These are phyloP conservation scores for Hyaloscypha hepaticicola DNA, from an alignment of 495 filamentous ascomycete species.

Conservation along the genomic window DNA sequence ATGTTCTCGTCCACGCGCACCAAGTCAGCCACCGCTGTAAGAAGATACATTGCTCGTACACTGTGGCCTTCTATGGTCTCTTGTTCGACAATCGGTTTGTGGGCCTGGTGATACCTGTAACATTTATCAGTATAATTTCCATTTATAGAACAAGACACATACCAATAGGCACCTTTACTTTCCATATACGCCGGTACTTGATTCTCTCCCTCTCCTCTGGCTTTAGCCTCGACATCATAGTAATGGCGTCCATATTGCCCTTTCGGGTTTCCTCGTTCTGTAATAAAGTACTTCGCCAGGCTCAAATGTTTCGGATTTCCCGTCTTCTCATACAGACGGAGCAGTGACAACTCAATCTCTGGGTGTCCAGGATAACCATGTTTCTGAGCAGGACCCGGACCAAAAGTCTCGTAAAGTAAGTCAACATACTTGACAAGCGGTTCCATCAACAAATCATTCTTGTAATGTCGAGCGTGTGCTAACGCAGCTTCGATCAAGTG, in stretches of 20 bases:
- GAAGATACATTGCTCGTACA: constrained; percentile 59
- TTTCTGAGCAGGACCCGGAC: constrained; percentile 46
- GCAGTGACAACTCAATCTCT: constrained; percentile 57
- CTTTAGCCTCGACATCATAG: constrained; percentile 51
- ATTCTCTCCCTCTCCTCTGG: constrained; percentile 49
- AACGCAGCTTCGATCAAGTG: constrained; percentile 61
- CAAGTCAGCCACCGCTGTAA: constrained; percentile 42
- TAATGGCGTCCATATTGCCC: constrained; percentile 49
- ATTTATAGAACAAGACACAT: not conserved
- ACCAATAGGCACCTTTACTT: constrained; percentile 31
- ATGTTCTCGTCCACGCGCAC: constrained; percentile 32
- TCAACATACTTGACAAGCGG: constrained; percentile 55
- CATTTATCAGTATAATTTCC: constrained; percentile 12
- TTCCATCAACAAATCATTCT: constrained; percentile 49
- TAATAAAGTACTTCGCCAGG: constrained; percentile 55
- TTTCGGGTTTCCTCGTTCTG: constrained; percentile 53
- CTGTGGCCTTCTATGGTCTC: constrained; percentile 57
- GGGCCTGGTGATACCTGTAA: constrained; percentile 54
- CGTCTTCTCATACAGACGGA: constrained; percentile 52
- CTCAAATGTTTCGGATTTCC: constrained; percentile 44
- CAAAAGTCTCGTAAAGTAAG: constrained; percentile 50
- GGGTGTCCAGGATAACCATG: constrained; percentile 61
- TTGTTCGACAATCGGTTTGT: constrained; percentile 53
- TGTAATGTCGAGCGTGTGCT: constrained; percentile 49
- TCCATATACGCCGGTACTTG: constrained; percentile 46